Evolutionary conservation across 2,329 filamentous ascomycete genomes (phyloP), one percentile per base, ranked within the genome.

Genomic region (Fusarium piperis): DNA sequence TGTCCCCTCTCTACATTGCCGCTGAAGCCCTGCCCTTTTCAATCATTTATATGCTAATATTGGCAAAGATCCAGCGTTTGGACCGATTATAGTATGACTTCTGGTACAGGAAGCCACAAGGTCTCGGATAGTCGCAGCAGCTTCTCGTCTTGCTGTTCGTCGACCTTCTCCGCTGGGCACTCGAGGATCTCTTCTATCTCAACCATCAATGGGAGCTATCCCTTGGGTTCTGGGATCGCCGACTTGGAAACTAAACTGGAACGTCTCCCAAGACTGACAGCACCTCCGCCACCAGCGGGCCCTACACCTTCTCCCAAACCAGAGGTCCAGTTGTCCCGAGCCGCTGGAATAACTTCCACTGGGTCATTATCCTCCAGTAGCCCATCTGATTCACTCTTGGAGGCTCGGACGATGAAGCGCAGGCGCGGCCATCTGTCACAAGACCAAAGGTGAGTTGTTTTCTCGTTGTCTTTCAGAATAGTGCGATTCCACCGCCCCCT

Each of bases 101-200:
- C 62, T 26, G 64, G 59, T 26, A 16, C 58, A 16, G 65, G 65
- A 41, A 76, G 67, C 12, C 80, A 81, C 65, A 78, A 71, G 52
- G 67, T 79, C 61, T 88, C 86, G 1, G 83, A 85, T 71, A 89
- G 87, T 70, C 82, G 83, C 59, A 86, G 86, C 80, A 89, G 85
- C 62, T 77, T 87, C 16, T 86, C 86, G 4, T 87, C 84, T 2
- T 85, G 84, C 73, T 82, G 82, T 18, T 85, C 85, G 3, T 84
- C 86, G 3, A 83, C 81, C 1, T 80, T 80, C 46, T 87, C 85
- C 2, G 78, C 80, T 15, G 80, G 82, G 1, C 86, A 89, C 73
- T 89, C 87, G 3, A 82, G 87, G 38, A 82, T 87, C 56, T 88
- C 87, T 2, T 89, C 87, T 1, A 80, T 85, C 46, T 88, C 87